These are phyloP conservation scores for Kodamaea sp. DNA, from an alignment of 1,139 yeast species.

Conservation along the genomic window DNA sequence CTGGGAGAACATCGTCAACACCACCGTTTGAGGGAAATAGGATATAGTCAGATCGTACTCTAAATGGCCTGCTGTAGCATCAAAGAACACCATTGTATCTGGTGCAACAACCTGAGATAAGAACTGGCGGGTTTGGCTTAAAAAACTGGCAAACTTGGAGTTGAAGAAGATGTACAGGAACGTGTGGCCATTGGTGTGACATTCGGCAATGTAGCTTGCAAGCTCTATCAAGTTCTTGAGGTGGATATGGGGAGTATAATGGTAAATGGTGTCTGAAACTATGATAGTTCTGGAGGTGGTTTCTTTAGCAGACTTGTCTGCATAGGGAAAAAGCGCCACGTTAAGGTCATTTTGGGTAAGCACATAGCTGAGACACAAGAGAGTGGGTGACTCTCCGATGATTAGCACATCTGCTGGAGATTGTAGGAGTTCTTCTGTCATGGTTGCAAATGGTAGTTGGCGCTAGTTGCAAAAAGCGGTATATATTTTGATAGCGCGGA, in stretches of 20 bases:
- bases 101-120: conserved; percentile 2
- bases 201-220: conserved; percentile 1
- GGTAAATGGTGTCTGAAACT: neutral
- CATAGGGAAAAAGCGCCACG: conserved; percentile 12
- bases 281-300: neutral
- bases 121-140: conserved; percentile 2
- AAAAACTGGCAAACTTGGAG: conserved; percentile 6
- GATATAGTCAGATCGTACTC: neutral
- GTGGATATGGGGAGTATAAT: neutral
- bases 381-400: conserved; percentile 2
- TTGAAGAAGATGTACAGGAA: conserved; percentile 9
- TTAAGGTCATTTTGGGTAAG: conserved; percentile 6
- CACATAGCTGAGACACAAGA: conserved; percentile 6
- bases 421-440: no score
- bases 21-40: conserved; percentile 4
- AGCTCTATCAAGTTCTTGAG: conserved; percentile 8
- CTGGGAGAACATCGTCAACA: conserved; percentile 4
- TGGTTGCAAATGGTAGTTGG: no score
- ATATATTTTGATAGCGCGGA: no score
- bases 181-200: neutral
- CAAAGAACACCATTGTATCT: conserved; percentile 8
- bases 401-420: no score
- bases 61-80: conserved; percentile 6
- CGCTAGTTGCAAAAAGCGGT: no score
- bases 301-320: neutral